Conservation (phyloP, 352 stramenopile species). For the Aphanomyces cochlioides region DNA sequence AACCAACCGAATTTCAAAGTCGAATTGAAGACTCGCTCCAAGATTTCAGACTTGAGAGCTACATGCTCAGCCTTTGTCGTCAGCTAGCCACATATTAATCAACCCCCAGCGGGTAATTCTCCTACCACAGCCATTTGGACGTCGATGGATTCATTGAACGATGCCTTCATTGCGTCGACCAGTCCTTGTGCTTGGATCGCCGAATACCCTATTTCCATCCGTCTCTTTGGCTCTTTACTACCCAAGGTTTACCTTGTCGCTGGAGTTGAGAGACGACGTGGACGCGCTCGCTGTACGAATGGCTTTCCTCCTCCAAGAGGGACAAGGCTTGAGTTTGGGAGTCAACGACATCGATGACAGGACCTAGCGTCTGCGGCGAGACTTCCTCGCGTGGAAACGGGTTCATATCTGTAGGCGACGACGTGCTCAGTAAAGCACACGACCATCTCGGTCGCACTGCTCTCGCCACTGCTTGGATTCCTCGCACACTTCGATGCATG, state of each 20-base stretch:
- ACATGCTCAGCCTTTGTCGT: constrained; percentile 85
- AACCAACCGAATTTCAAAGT: constrained; percentile 80
- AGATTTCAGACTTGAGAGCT: constrained; percentile 80
- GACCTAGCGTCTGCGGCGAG: too few relatives aligned
- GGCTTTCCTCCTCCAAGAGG: background rate
- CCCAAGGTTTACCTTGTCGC: constrained; percentile 18
- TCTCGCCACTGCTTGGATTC: too few relatives aligned
- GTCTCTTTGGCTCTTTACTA: background rate
- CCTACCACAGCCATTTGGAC: constrained; percentile 16
- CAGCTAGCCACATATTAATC: constrained; percentile 41
- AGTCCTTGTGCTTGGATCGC: constrained; percentile 22
- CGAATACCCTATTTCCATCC: constrained; percentile 19
- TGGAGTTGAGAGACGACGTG: constrained; percentile 23
- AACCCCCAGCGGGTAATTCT: too few relatives aligned
- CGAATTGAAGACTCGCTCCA: constrained; percentile 86
- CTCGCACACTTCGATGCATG: too few relatives aligned
- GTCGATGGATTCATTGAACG: constrained; percentile 25
- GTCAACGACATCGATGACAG: background rate
- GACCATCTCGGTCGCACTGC: too few relatives aligned
- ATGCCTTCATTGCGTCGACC: constrained; percentile 21
- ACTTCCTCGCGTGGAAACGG: too few relatives aligned
- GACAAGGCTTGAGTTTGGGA: constrained; percentile 14
- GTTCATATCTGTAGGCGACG: too few relatives aligned
- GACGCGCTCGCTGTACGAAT: constrained; percentile 13
- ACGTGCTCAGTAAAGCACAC: too few relatives aligned